Evolutionary conservation across 2,329 filamentous ascomycete species (phyloP).

Genomic region (Beauveria caledonica): DNA sequence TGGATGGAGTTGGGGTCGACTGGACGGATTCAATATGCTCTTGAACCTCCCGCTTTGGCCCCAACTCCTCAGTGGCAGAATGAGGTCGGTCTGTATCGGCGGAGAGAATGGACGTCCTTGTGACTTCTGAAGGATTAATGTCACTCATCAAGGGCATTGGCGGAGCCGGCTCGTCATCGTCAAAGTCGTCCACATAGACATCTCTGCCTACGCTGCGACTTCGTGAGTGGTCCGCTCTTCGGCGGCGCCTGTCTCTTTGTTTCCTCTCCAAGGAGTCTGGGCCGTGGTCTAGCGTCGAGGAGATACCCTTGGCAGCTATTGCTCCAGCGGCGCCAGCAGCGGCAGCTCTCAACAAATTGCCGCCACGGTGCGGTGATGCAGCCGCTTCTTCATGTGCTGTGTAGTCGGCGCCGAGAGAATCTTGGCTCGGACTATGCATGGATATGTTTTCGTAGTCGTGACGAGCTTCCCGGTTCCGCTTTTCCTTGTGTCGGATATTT

Average conservation of each 20-base stretch:
- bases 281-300: slow-evolving; percentile 27
- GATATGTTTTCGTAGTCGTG: slow-evolving; percentile 46
- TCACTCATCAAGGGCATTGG: slow-evolving; percentile 87
- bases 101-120: slow-evolving; percentile 77
- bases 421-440: slow-evolving; percentile 38
- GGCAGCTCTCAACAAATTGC: slow-evolving; percentile 36
- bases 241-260: slow-evolving; percentile 41
- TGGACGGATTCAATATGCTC: slow-evolving; percentile 52
- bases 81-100: slow-evolving; percentile 67
- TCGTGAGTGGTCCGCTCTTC: slow-evolving; percentile 40
- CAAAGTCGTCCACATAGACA: slow-evolving; percentile 41
- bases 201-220: slow-evolving; percentile 38
- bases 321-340: slow-evolving; percentile 37
- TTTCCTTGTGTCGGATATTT: slow-evolving; percentile 35
- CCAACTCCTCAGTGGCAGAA: slow-evolving; percentile 56
- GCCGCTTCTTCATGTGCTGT: slow-evolving; percentile 27
- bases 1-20: slow-evolving; percentile 56
- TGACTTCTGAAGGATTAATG: slow-evolving; percentile 78
- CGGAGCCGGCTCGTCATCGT: slow-evolving; percentile 49
- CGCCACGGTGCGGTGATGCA: slow-evolving; percentile 37
- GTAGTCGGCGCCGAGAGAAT: slow-evolving; percentile 34
- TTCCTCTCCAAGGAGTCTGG: slow-evolving; percentile 43
- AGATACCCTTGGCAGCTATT: slow-evolving; percentile 25
- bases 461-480: slow-evolving; percentile 45
- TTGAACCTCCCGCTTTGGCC: slow-evolving; percentile 55